Evolutionary conservation across 257 asterid genomes (phyloP), one percentile per base, ranked within the genome.

Genomic region (Salvia miltiorrhiza): DNA sequence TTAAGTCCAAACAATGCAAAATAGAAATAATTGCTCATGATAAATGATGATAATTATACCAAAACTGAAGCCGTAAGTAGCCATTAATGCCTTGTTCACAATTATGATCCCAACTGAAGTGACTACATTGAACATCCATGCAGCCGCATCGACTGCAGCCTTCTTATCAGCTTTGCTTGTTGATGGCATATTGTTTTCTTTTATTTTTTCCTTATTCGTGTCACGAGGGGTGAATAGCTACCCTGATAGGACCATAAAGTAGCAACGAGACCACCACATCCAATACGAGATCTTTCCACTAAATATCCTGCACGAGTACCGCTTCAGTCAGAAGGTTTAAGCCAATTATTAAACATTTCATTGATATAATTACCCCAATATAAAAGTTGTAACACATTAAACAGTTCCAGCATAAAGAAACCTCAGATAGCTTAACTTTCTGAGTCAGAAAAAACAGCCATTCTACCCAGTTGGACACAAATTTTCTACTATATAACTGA

Each of bases 71-170:
- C 97, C 96, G 58, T 91, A 94, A 35, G 86, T 88, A 80, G 95
- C 97, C 99, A 91, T 93, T 56, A 93, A 85, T 62, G 99, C 97
- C 85, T 94, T 94, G 70, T 94, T 94, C 79, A 90, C 97, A 71
- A 94, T 86, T 55, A 94, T 94, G 58, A 94, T 85, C 72, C 99
- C 99, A 67, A 91, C 99, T 16, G 99, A 93, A 62, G 97, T 88
- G 66, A 90, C 97, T 57, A 94, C 96, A 77, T 94, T 94, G 87
- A 94, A 89, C 90, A 79, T 73, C 99, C 97, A 94, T 67, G 97
- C 97, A 52, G 90, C 96, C 12, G 89, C 87, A 82, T 90, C 96
- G 30, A 85, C 81, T 49, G 97, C 80, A 76, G 99, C 99, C 83
- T 91, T 94, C 83, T 94, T 87, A 66, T 94, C 93, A 62, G 96